Evolutionary conservation across 2,329 filamentous ascomycete genomes (phyloP), one percentile per base, ranked within the genome.

Genomic region (Lojkania enalia): DNA sequence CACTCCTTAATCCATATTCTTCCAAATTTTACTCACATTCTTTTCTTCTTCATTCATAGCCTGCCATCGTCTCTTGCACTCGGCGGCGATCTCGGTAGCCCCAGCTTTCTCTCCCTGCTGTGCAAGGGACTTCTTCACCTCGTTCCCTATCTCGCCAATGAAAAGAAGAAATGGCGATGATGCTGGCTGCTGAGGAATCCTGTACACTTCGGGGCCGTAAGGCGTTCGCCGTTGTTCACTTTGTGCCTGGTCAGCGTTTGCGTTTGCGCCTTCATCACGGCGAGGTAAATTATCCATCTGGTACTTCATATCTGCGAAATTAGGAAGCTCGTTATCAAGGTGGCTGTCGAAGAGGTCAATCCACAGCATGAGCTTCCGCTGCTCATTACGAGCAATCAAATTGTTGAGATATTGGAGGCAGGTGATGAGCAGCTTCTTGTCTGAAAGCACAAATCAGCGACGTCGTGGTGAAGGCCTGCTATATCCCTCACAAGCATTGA

Each of bases 391-490:
- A 59, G 82, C 82, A 35, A 84, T 81, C 37, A 85, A 77, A 52
- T 85, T 85, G 67, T 85, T 83, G 43, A 85, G 67, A 52, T 84
- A 84, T 59, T 85, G 83, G n/a, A 86, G 71, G 49, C 80, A 81
- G 2, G 81, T 84, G 43, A 85, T 84, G 56, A 85, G 71, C 14
- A 85, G 71, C 55, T 82, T 81, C 68, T 86, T 85, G 68, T 83
- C 62, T 67, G 41, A 16, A 15, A 33, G 30, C 16, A 15, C 30
- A 33, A 6, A 33, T 9, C 14, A 33, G 30, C 30, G 14, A 16
- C 11, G 30, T 16, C 14, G 14, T n/a, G 30, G 16, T 7, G 14
- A 33, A 33, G 16, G 30, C 23, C 23, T 7, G 16, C 11, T 6
- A 16, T 16, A 16, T 15, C 16, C 36, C 61, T 40, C 51, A 67